Conservation (phyloP, 2,329 filamentous ascomycete species). For the Aureobasidium sp. region DNA sequence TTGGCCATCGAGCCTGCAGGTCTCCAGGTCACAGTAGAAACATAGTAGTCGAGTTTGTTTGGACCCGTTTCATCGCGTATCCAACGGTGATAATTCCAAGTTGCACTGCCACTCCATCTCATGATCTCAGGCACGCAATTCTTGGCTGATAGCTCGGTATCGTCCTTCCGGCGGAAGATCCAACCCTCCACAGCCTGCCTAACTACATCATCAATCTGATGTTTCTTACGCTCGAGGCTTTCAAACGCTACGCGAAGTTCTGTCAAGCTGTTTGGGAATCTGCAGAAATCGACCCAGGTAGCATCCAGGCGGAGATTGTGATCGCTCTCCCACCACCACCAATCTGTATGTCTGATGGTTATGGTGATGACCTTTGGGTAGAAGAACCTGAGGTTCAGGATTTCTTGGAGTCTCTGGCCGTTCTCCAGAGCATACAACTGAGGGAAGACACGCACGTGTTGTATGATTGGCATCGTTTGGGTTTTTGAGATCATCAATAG, state of each 20-base stretch:
- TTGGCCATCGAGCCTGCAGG: background rate
- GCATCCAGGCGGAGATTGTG: conserved; percentile 23
- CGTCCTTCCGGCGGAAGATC: conserved; percentile 29
- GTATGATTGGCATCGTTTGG: background rate
- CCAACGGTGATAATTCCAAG: conserved; percentile 35
- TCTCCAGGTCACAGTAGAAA: conserved; percentile 35
- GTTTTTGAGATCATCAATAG: background rate
- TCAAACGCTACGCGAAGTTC: conserved; percentile 44
- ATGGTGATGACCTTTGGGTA: conserved; percentile 25
- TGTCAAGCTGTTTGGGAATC: conserved; percentile 16
- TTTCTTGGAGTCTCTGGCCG: conserved; percentile 11
- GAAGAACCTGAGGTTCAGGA: conserved; percentile 20
- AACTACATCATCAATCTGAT: conserved; percentile 41
- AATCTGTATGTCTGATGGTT: conserved; percentile 32
- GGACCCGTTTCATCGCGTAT: conserved; percentile 37
- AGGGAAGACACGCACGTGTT: conserved; percentile 15
- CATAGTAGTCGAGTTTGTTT: conserved; percentile 38
- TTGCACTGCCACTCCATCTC: conserved; percentile 42
- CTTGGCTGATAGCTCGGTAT: conserved; percentile 20
- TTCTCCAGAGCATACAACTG: conserved; percentile 15
- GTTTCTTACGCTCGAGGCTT: conserved; percentile 40
- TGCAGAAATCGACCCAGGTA: conserved; percentile 21
- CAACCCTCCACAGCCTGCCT: conserved; percentile 30
- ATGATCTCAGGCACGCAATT: conserved; percentile 22
- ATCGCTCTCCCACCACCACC: conserved; percentile 32